phyloP scores from a whole-genome alignment of 2,329 filamentous ascomycete genomes.

The Cercospora sp. region DNA sequence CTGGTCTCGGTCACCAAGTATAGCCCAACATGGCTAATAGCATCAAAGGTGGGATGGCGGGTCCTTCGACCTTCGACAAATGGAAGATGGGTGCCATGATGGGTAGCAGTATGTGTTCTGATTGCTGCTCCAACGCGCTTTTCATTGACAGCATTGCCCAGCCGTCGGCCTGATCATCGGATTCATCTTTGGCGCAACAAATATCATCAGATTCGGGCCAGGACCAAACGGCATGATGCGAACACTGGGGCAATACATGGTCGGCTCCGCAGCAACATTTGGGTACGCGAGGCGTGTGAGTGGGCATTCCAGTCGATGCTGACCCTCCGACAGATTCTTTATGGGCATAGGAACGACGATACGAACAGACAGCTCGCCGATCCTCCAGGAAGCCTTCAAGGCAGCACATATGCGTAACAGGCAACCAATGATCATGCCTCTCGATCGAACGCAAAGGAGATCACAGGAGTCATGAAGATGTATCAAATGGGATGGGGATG shows the following conservation, averaged over 20 bases:
- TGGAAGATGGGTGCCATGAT: constrained; percentile 98
- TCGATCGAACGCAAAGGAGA: constrained; percentile 38
- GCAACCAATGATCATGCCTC: constrained; percentile 68
- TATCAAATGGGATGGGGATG: not conserved
- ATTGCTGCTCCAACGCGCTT: not conserved
- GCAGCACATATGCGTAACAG: constrained; percentile 60
- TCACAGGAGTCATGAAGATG: constrained; percentile 11
- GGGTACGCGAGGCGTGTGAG: constrained; percentile 61
- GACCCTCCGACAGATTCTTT: constrained; percentile 66
- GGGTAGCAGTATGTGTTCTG: constrained; percentile 76
- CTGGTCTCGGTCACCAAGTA: not conserved
- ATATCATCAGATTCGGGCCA: constrained; percentile 92
- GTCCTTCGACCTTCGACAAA: constrained; percentile 70
- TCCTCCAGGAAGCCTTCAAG: constrained; percentile 72
- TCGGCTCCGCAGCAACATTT: constrained; percentile 90
- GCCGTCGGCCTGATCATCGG: constrained; percentile 95
- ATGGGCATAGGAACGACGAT: constrained; percentile 99
- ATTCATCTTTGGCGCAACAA: constrained; percentile 90
- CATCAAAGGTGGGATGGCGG: constrained; percentile 39
- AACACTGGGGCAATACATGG: constrained; percentile 95
- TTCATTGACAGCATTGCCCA: constrained; percentile 43
- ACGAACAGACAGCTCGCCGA: constrained; percentile 80
- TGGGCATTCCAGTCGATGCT: not conserved
- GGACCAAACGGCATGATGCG: constrained; percentile 91
- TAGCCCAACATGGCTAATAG: constrained; percentile 1